Conservation (phyloP, 129 eudicot genomes). For the Helianthus tuberosus region DNA sequence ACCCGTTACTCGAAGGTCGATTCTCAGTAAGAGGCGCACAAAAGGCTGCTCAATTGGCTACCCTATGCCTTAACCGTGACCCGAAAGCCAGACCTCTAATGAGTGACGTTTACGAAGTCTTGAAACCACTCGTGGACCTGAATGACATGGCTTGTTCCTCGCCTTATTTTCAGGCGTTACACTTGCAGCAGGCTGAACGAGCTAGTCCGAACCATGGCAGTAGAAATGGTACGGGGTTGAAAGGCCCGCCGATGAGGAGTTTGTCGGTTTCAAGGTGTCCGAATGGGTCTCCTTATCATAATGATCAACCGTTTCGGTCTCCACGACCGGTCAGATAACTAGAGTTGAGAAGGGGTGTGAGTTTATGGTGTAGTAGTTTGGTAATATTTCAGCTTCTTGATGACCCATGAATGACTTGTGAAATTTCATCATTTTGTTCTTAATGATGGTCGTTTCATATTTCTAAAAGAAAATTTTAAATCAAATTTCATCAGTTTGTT, state of each 20-base stretch:
- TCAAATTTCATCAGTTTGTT: neutral
- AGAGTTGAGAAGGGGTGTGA: neutral
- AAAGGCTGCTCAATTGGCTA: constrained; percentile 69
- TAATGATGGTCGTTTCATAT: constrained; percentile 10
- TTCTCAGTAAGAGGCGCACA: constrained; percentile 80
- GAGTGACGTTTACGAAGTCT: constrained; percentile 67
- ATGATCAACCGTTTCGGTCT: constrained; percentile 38
- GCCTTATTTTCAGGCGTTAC: constrained; percentile 64
- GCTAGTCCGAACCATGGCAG: constrained; percentile 20
- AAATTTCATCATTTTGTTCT: neutral
- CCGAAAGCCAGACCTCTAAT: constrained; percentile 68
- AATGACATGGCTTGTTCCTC: constrained; percentile 78
- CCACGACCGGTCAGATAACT: constrained; percentile 47
- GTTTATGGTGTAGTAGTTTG: constrained; percentile 1
- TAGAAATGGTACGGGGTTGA: constrained; percentile 42
- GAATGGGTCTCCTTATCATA: constrained; percentile 31
- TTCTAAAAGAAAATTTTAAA: neutral
- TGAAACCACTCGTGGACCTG: constrained; percentile 65
- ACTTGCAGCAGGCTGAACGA: constrained; percentile 47
- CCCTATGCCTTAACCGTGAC: constrained; percentile 73
- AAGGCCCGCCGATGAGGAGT: constrained; percentile 43
- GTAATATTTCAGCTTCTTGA: neutral
- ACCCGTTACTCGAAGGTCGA: constrained; percentile 77
- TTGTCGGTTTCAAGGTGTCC: constrained; percentile 41
- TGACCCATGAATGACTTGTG: constrained; percentile 20